Conservation (phyloP, 345 rosid genomes). For the Eucalyptus shirleyi region DNA sequence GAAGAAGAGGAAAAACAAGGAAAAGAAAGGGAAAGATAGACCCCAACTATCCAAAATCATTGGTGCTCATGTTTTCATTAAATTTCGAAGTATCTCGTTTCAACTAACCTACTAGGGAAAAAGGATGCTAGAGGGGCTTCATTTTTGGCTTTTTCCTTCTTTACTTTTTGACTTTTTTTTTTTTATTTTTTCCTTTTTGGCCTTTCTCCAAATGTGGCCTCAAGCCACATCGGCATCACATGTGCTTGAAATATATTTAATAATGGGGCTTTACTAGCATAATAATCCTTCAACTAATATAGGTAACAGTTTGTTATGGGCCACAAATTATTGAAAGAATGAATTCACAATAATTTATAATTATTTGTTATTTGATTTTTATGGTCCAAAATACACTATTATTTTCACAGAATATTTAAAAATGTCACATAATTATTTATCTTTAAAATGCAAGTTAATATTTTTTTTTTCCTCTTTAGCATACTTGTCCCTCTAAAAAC, state of each 20-base stretch:
- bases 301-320: too few relatives aligned
- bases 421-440: too few relatives aligned
- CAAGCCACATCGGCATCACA: not conserved
- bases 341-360: too few relatives aligned
- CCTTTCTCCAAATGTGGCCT: not conserved
- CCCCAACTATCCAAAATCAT: not conserved
- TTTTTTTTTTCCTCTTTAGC: too few relatives aligned
- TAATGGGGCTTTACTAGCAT: not conserved
- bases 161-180: not conserved
- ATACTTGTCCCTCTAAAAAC: too few relatives aligned
- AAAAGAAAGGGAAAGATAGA: not conserved
- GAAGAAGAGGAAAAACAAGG: not conserved
- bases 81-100: not conserved
- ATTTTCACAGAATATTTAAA: too few relatives aligned
- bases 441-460: too few relatives aligned
- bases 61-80: not conserved
- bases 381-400: too few relatives aligned
- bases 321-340: too few relatives aligned
- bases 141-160: not conserved
- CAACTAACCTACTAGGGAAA: not conserved
- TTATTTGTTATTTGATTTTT: too few relatives aligned
- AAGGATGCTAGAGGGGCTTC: not conserved
- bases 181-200: not conserved
- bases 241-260: not conserved
- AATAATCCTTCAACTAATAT: too few relatives aligned